Conservation (phyloP, 1,284 basidiomycete species). For the Tilletia walkeri region DNA sequence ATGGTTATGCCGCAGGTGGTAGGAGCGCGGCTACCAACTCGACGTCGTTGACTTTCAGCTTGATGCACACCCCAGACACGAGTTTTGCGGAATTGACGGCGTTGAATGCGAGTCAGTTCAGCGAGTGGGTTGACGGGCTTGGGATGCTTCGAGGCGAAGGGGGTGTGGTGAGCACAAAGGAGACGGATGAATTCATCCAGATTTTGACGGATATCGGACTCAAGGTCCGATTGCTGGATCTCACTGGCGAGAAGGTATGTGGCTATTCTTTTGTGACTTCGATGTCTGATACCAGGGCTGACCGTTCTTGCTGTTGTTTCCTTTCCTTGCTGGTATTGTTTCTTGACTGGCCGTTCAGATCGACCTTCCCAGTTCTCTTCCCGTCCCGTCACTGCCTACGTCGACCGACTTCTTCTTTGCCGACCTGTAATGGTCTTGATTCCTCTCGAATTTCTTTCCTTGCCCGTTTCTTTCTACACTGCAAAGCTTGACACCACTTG, state of each 20-base stretch:
- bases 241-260: conserved; percentile 33
- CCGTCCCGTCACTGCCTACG: conserved; percentile 35
- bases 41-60: conserved; percentile 32
- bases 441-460: background rate
- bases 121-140: conserved; percentile 94
- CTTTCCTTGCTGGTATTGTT: background rate
- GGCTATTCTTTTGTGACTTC: background rate
- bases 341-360: conserved; percentile 28
- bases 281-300: background rate
- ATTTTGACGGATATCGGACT: conserved; percentile 83
- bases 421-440: conserved; percentile 29
- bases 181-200: conserved; percentile 49
- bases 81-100: conserved; percentile 81
- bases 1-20: background rate
- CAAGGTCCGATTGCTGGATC: conserved; percentile 80
- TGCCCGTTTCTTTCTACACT: no score
- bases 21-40: background rate
- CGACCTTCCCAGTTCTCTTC: conserved; percentile 35
- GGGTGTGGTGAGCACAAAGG: conserved; percentile 42
- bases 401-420: conserved; percentile 51
- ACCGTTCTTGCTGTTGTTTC: no score
- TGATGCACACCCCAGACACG: conserved; percentile 37
- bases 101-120: conserved; percentile 77
- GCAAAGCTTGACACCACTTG: no score
- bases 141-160: conserved; percentile 64